A percentile compares a stretch with the other conserved stretches of the same genome.
Conservation (phyloP, 1,284 basidiomycete genomes). For the Vanrija humicola region DNA sequence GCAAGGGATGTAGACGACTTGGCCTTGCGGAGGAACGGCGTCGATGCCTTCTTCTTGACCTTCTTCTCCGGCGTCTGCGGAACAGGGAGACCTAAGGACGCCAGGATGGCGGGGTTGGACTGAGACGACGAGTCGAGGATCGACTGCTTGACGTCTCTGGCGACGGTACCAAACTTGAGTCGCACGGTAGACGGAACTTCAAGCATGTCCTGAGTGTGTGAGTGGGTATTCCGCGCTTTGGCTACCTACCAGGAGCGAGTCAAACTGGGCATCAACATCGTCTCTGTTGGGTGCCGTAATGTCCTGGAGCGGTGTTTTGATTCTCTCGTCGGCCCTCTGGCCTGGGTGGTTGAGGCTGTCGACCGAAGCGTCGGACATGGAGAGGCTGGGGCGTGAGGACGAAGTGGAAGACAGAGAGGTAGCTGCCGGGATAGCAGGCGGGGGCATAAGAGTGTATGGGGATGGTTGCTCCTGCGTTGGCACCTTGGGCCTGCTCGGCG, state of each 20-base stretch:
- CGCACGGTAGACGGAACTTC: conserved; percentile 41
- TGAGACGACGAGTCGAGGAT: conserved; percentile 37
- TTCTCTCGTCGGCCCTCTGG: conserved; percentile 7
- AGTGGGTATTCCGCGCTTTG: too few species aligned
- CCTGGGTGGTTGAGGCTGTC: neutral
- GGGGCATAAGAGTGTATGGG: conserved; percentile 10
- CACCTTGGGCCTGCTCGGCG: neutral
- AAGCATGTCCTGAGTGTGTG: conserved; percentile 30
- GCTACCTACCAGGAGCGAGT: conserved; percentile 33
- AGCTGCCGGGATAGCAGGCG: conserved; percentile 8
- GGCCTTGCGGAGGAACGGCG: conserved; percentile 38
- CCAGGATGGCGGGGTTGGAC: conserved; percentile 38
- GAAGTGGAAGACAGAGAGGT: conserved; percentile 10
- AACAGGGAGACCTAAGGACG: conserved; percentile 33
- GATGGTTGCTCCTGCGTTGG: neutral
- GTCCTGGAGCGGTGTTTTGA: conserved; percentile 18
- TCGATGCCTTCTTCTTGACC: conserved; percentile 33
- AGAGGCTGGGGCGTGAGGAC: conserved; percentile 9
- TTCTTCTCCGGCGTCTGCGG: conserved; percentile 15
- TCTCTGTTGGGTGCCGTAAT: conserved; percentile 1
- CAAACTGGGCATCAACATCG: conserved; percentile 38
- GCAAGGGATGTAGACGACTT: conserved; percentile 34
- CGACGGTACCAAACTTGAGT: conserved; percentile 39
- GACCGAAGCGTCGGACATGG: conserved; percentile 4
- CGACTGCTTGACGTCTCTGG: conserved; percentile 38